Evolutionary conservation across 805 yeast genomes (phyloP).

Genomic region (Nakazawaea peltata): DNA sequence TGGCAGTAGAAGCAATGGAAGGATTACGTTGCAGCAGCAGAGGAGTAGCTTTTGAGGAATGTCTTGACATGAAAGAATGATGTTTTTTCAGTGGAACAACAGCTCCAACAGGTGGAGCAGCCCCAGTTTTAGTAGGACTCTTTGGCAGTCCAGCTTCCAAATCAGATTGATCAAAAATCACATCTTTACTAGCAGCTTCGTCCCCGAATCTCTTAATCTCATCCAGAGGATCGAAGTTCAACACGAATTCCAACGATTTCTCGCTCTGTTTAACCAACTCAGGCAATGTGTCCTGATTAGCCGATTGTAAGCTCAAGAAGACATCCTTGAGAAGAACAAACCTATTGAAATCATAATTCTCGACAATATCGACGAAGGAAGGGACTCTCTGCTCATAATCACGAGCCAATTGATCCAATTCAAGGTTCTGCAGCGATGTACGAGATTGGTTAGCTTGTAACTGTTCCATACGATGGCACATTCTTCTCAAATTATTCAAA

Average conservation of each 20-base stretch:
- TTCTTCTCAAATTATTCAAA: constrained; percentile 8
- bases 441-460: constrained; percentile 14
- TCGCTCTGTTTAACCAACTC: constrained; percentile 45
- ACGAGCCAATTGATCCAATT: constrained; percentile 34
- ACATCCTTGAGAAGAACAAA: constrained; percentile 55
- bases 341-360: constrained; percentile 59
- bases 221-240: constrained; percentile 53
- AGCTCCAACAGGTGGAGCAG: constrained; percentile 8
- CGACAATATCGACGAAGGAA: constrained; percentile 65
- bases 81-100: constrained; percentile 3
- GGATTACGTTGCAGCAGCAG: not conserved
- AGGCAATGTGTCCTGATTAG: constrained; percentile 44
- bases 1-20: constrained; percentile 6
- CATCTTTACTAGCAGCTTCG: constrained; percentile 19
- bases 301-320: constrained; percentile 57
- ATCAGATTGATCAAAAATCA: constrained; percentile 5
- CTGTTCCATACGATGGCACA: constrained; percentile 2
- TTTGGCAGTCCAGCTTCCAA: constrained; percentile 3
- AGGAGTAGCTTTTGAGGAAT: not conserved
- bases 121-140: too few relatives aligned
- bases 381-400: constrained; percentile 80
- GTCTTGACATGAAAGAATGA: constrained; percentile 4
- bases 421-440: constrained; percentile 25
- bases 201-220: constrained; percentile 53
- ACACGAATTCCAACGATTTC: constrained; percentile 52